phyloP scores from a whole-genome alignment of 2,329 filamentous ascomycete genomes.

The Aspergillus pseudoglaucus region DNA sequence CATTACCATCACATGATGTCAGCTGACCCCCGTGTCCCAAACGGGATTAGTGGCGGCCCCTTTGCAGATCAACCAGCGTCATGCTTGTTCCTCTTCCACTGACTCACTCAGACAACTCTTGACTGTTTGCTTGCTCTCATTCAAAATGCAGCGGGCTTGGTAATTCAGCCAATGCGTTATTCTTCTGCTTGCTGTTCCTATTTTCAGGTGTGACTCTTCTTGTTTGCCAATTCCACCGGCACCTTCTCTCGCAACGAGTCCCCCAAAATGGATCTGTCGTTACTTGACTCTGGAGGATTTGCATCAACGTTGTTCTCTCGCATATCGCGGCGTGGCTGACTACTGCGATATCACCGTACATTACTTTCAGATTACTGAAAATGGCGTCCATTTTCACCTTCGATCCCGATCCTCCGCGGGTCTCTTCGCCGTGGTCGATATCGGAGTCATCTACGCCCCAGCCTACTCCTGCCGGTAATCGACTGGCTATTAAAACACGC shows the following conservation, averaged over 20 bases:
- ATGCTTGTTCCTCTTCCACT: not conserved
- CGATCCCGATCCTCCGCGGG: conserved; percentile 77
- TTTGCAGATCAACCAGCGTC: not conserved
- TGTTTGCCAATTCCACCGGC: not conserved
- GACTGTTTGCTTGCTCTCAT: not conserved
- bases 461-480: conserved; percentile 18
- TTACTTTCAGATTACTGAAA: conserved; percentile 1
- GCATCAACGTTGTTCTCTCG: not conserved
- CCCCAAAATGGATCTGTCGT: not conserved
- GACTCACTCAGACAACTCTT: not conserved
- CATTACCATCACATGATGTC: not conserved
- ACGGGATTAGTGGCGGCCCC: not conserved
- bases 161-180: too few relatives aligned
- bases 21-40: not conserved
- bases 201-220: not conserved
- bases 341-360: conserved; percentile 2
- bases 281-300: not conserved
- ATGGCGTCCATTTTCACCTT: conserved; percentile 98
- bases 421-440: conserved; percentile 82
- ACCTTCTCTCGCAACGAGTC: not conserved
- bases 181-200: not conserved
- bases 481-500: conserved; percentile 19
- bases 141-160: too few relatives aligned
- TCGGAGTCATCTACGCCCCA: conserved; percentile 43
- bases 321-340: conserved; percentile 3